phyloP scores from a whole-genome alignment of 164 flowering plant species.

The Aristolochia californica region DNA sequence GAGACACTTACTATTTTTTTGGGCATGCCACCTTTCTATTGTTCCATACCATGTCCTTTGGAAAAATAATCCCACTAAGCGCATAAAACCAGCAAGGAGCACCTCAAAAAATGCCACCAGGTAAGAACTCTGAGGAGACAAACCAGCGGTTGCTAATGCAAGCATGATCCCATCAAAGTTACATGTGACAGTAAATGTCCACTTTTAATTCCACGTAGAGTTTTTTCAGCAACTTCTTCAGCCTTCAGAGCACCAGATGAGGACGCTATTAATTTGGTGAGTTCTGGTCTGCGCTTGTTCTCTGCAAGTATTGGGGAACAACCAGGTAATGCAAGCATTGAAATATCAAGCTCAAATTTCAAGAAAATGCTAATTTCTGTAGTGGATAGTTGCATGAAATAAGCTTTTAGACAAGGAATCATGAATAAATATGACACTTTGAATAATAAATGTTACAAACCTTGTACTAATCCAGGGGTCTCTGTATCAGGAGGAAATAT shows the following conservation, averaged over 20 bases:
- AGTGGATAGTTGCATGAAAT: neutral
- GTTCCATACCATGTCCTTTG: constrained; percentile 76
- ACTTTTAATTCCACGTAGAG: constrained; percentile 61
- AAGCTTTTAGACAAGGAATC: too few species aligned
- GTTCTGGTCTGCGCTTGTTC: constrained; percentile 26
- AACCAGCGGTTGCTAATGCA: constrained; percentile 71
- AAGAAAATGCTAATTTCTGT: neutral
- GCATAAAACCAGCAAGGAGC: constrained; percentile 40
- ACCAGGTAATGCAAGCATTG: neutral
- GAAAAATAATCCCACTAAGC: constrained; percentile 46
- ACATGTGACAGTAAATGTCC: constrained; percentile 67
- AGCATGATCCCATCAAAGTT: constrained; percentile 66
- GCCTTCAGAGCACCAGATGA: constrained; percentile 73
- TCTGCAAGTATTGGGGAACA: constrained; percentile 32
- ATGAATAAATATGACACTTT: neutral
- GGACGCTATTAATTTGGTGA: constrained; percentile 59
- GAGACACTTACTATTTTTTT: constrained; percentile 27
- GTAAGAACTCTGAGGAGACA: constrained; percentile 78
- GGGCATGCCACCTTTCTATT: constrained; percentile 54
- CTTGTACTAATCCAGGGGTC: constrained; percentile 76
- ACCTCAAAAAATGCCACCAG: constrained; percentile 75
- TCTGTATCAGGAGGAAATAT: constrained; percentile 93
- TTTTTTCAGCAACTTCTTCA: constrained; percentile 66
- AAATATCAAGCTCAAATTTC: neutral
- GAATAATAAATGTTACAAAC: constrained; percentile 17